Percentiles rank a stretch among this genome's conserved stretches.
Conservation (phyloP, 371 early-diverging fungal genomes). For the Mucor ambiguus region DNA sequence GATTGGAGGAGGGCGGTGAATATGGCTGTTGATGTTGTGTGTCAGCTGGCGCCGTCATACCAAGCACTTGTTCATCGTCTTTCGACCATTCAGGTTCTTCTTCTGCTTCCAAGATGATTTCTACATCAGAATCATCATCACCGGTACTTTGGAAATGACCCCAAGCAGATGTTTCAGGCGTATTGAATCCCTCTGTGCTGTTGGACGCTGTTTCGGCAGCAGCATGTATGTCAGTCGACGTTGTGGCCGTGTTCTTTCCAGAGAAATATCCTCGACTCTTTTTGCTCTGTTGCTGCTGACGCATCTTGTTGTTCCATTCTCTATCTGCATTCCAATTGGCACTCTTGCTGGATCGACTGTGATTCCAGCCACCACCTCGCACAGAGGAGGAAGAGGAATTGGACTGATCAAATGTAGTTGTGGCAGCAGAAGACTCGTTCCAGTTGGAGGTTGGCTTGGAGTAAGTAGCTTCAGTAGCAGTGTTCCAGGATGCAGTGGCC, state of each 20-base stretch:
- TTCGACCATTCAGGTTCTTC: slow-evolving; percentile 20
- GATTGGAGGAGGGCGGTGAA: no score
- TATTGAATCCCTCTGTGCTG: neutral
- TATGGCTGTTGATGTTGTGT: neutral
- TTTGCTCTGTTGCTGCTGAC: neutral
- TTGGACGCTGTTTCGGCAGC: neutral
- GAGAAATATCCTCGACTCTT: slow-evolving; percentile 35
- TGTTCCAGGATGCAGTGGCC: neutral
- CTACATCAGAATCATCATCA: slow-evolving; percentile 45
- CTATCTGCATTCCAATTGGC: slow-evolving; percentile 5
- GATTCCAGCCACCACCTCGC: neutral
- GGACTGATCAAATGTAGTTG: neutral
- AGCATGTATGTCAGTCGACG: neutral
- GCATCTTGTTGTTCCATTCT: neutral
- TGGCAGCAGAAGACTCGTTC: neutral
- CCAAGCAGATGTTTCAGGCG: slow-evolving; percentile 2
- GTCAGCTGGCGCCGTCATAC: slow-evolving; percentile 29
- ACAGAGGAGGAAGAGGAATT: neutral
- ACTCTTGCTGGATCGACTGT: slow-evolving; percentile 9
- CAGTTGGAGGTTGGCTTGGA: neutral
- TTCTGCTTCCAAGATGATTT: slow-evolving; percentile 42
- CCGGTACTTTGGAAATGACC: slow-evolving; percentile 1
- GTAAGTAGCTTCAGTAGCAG: neutral
- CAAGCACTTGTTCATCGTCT: slow-evolving; percentile 23
- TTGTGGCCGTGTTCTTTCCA: slow-evolving; percentile 13